These are phyloP conservation scores for Venustampulla echinocandica DNA, from an alignment of 495 filamentous ascomycete species.

Conservation along the genomic window DNA sequence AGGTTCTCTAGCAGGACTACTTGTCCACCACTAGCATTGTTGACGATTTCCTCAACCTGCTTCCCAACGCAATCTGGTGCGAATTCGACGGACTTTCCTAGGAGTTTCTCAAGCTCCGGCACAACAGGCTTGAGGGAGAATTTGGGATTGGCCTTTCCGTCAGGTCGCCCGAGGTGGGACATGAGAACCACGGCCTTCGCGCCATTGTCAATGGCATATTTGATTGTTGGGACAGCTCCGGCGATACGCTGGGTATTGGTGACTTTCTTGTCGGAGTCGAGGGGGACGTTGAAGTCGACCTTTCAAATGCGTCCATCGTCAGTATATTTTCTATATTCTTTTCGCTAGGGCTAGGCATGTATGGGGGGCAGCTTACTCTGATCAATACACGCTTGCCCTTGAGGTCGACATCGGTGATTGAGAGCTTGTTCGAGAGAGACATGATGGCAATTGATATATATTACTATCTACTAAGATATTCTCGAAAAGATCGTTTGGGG, in stretches of 20 bases:
- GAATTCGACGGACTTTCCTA: constrained; percentile 72
- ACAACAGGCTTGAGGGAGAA: constrained; percentile 92
- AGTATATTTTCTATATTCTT: background rate
- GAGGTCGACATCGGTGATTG: constrained; percentile 90
- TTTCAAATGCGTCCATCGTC: constrained; percentile 26
- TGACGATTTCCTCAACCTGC: constrained; percentile 81
- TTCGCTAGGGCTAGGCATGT: background rate
- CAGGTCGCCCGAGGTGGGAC: constrained; percentile 95
- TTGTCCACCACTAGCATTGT: constrained; percentile 71
- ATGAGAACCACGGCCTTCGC: constrained; percentile 95
- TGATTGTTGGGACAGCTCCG: constrained; percentile 94
- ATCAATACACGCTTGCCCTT: constrained; percentile 98
- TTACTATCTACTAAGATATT: background rate
- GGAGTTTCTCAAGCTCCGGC: constrained; percentile 81
- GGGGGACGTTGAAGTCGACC: constrained; percentile 99
- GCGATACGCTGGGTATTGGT: constrained; percentile 98
- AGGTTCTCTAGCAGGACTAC: constrained; percentile 94
- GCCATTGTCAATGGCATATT: constrained; percentile 88
- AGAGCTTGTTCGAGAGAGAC: constrained; percentile 98
- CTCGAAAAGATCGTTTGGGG: too few species aligned
- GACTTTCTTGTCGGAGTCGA: constrained; percentile 82
- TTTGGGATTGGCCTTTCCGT: constrained; percentile 82
- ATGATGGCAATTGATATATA: constrained; percentile 44
- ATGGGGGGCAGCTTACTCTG: constrained; percentile 53
- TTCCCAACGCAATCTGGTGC: constrained; percentile 84